Evolutionary conservation across 2,329 filamentous ascomycete genomes (phyloP), one percentile per base, ranked within the genome.

Genomic region (Epichloe brachyelytri): DNA sequence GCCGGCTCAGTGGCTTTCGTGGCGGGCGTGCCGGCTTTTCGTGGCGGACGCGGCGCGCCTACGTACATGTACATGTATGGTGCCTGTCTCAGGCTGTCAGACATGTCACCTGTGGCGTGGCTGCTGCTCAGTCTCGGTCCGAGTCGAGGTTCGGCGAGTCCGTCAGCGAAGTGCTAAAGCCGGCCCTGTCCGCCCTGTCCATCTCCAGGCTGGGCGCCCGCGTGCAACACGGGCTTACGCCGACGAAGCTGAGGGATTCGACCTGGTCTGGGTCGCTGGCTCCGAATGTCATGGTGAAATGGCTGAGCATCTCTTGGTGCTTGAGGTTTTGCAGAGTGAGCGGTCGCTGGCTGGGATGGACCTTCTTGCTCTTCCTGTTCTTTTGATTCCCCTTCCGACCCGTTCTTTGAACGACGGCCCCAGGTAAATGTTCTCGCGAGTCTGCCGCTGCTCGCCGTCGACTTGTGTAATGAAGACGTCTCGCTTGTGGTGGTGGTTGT

Each of bases 251-350:
- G 26, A 62, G 55, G 5, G 57, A 58, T 50, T 67, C 62, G 19
- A 69, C 56, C 55, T 68, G 66, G 36, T 38, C 59, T 47, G 43
- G 62, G 56, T 57, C 63, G 56, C 60, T 63, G 34, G 68, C 62
- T 39, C 73, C 73, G 55, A 76, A 76, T 11, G 66, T 70, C 59
- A 72, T 69, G 51, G 65, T 69, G 63, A 73, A 76, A 51, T 68
- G 61, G 52, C 65, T 65, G 38, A 76, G 64, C 60, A 72, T 65
- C 62, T 74, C 68, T 58, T 74, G 72, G 57, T 75, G 69, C 50
- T 65, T 63, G 17, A 74, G 63, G 59, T 75, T 74, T 49, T 70
- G 65, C 51, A 67, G 63, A 8, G 69, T 73, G 47, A 74, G 63
- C 26, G 70, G 70, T 56, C 68, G 65, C 60, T 74, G 70, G 62